Evolutionary conservation across 495 filamentous ascomycete species (phyloP).

Genomic region (Choiromyces venosus): DNA sequence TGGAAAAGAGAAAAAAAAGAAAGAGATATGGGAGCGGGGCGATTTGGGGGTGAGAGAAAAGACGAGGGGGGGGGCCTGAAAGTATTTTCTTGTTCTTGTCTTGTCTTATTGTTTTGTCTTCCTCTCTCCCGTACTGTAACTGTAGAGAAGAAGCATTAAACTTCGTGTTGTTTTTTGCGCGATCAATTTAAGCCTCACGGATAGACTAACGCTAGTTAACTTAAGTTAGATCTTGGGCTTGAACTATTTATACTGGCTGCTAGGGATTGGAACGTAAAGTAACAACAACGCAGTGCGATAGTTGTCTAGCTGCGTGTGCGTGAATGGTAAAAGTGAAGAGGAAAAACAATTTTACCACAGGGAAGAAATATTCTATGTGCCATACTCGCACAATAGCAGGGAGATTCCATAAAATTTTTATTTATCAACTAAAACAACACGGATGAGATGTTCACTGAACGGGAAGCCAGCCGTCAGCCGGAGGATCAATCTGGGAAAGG

Average conservation of each 20-base stretch:
- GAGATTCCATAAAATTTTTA: neutral
- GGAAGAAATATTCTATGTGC: neutral
- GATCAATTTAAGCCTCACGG: neutral
- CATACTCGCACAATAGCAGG: neutral
- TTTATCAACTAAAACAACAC: neutral
- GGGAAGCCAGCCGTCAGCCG: neutral
- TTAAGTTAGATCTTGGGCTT: neutral
- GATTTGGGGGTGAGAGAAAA: neutral
- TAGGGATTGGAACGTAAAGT: neutral
- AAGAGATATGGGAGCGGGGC: neutral
- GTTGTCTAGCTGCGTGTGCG: neutral
- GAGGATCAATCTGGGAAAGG: neutral
- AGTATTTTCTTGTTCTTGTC: neutral
- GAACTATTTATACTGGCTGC: neutral
- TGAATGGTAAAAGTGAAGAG: neutral
- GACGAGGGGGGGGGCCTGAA: neutral
- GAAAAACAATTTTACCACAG: neutral
- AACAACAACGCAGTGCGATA: neutral
- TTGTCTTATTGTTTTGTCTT: neutral
- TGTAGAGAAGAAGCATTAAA: neutral
- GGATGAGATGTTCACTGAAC: neutral
- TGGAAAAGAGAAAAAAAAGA: neutral
- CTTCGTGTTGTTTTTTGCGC: neutral
- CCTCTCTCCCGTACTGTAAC: neutral
- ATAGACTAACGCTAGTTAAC: neutral